Conservation (phyloP, 768 basidiomycete species). For the Termitomyces sp. region DNA sequence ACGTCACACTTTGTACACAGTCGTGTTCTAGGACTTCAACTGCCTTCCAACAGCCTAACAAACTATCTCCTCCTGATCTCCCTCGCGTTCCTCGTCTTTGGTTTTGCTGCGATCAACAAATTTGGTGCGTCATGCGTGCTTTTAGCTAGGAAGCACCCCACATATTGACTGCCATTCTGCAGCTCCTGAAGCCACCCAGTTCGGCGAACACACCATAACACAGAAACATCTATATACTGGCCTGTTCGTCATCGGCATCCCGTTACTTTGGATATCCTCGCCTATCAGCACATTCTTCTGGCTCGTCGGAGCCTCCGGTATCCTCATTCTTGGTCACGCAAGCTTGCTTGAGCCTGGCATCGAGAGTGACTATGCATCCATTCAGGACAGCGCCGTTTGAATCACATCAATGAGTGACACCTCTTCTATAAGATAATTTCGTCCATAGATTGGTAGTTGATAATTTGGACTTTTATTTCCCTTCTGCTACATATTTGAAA, state of each 20-base stretch:
- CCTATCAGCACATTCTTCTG: slow-evolving; percentile 88
- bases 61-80: slow-evolving; percentile 82
- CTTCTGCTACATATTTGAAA: not conserved
- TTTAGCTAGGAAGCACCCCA: not conserved
- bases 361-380: slow-evolving; percentile 86
- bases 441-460: slow-evolving; percentile 1
- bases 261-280: slow-evolving; percentile 76
- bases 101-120: slow-evolving; percentile 85
- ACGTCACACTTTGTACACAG: slow-evolving; percentile 16
- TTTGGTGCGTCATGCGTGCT: slow-evolving; percentile 58
- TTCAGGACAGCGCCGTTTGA: slow-evolving; percentile 59
- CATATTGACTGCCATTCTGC: not conserved
- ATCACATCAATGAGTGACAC: not conserved
- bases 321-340: slow-evolving; percentile 86
- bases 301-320: slow-evolving; percentile 84
- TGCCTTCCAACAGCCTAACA: slow-evolving; percentile 53
- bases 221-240: slow-evolving; percentile 86
- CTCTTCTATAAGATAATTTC: not conserved
- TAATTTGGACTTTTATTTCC: slow-evolving; percentile 8
- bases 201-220: slow-evolving; percentile 79
- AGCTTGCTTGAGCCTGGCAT: slow-evolving; percentile 90
- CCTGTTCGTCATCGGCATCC: slow-evolving; percentile 90
- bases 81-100: slow-evolving; percentile 85
- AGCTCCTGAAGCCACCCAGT: slow-evolving; percentile 85
- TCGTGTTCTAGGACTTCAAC: not conserved